These are phyloP conservation scores for Fomes fomentarius DNA, from an alignment of 1,284 basidiomycete genomes.

Conservation along the genomic window DNA sequence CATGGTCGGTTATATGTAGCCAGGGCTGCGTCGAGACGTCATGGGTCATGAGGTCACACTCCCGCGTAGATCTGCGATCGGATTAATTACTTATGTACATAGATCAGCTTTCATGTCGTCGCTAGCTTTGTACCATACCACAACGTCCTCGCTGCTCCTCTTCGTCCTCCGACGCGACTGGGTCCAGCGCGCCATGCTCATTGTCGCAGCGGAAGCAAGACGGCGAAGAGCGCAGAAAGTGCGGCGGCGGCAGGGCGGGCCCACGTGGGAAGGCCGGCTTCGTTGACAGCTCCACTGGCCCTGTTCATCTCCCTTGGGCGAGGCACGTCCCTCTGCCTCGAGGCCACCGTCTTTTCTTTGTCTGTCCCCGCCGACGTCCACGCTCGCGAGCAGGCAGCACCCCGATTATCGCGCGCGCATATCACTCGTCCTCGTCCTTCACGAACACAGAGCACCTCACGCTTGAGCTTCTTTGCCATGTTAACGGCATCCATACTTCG, in stretches of 20 bases:
- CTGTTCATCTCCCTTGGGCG: not conserved
- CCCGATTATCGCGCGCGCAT: not conserved
- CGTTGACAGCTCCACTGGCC: not conserved
- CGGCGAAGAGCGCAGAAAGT: not conserved
- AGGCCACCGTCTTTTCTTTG: not conserved
- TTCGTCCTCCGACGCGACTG: too few relatives aligned
- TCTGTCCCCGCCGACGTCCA: not conserved
- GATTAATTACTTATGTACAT: not conserved
- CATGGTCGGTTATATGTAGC: not conserved
- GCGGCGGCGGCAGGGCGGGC: not conserved
- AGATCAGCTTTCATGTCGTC: not conserved
- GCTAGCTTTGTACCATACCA: not conserved
- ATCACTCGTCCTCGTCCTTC: not conserved
- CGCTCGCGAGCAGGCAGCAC: not conserved
- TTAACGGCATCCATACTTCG: conserved; percentile 17
- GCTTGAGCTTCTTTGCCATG: conserved; percentile 14
- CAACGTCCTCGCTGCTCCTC: too few relatives aligned
- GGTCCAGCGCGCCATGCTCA: too few relatives aligned
- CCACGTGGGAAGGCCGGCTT: not conserved
- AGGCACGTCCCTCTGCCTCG: not conserved
- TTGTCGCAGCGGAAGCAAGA: too few relatives aligned
- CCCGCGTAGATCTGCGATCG: not conserved
- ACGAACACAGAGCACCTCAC: not conserved
- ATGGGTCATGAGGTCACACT: not conserved
- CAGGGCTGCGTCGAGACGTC: not conserved